These are phyloP conservation scores for Domatiomyces catenatus DNA, from an alignment of 2,329 filamentous ascomycete species.

Conservation along the genomic window DNA sequence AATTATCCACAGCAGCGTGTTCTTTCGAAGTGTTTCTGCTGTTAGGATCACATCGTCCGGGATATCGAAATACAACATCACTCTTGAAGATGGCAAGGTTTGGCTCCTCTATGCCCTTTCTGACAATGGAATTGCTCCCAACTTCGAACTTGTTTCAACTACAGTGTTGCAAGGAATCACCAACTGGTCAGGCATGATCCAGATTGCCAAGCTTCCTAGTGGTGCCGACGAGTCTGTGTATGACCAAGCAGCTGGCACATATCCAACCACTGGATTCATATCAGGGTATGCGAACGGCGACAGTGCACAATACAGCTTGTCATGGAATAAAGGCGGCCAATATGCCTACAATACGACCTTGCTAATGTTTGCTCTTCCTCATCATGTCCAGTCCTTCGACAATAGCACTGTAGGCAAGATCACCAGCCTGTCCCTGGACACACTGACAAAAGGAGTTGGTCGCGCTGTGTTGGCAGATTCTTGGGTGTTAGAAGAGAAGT, in stretches of 20 bases:
- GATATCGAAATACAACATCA: slow-evolving; percentile 60
- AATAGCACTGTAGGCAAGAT: slow-evolving; percentile 33
- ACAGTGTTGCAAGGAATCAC: slow-evolving; percentile 48
- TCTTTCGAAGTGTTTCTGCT: slow-evolving; percentile 50
- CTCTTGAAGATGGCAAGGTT: slow-evolving; percentile 52
- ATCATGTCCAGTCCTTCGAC: slow-evolving; percentile 68
- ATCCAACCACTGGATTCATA: slow-evolving; percentile 49
- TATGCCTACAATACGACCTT: slow-evolving; percentile 39
- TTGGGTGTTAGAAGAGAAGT: slow-evolving; percentile 64
- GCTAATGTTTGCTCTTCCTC: slow-evolving; percentile 76
- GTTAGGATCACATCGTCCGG: slow-evolving; percentile 42
- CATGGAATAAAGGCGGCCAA: slow-evolving; percentile 57
- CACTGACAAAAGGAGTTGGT: slow-evolving; percentile 71
- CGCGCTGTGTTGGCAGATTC: slow-evolving; percentile 54
- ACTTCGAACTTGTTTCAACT: slow-evolving; percentile 53
- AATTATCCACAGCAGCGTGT: slow-evolving; percentile 56
- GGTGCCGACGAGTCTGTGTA: slow-evolving; percentile 50
- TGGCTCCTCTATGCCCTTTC: slow-evolving; percentile 71
- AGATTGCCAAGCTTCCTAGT: slow-evolving; percentile 63
- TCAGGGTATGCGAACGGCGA: slow-evolving; percentile 45
- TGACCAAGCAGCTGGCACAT: slow-evolving; percentile 62
- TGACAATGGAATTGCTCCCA: slow-evolving; percentile 40
- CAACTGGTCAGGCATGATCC: slow-evolving; percentile 62
- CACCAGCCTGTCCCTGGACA: slow-evolving; percentile 49
- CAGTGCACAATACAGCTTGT: slow-evolving; percentile 56